Base-by-base conservation (phyloP, 345 rosid species). In the Heritiera littoralis region DNA sequence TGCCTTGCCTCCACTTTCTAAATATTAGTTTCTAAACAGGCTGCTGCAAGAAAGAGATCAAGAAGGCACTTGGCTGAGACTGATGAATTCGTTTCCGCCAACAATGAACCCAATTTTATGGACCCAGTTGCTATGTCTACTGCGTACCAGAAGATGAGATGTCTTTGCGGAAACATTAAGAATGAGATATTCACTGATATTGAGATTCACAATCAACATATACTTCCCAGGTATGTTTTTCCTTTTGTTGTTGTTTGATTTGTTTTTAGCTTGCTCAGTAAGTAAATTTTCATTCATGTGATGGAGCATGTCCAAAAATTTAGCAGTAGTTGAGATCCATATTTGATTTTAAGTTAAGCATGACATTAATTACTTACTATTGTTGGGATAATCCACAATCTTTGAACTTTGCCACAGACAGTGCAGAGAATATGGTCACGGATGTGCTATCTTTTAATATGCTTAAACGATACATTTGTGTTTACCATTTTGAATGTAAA, bases 141-240 rank as follows among this genome's bases (percentile, higher is more conserved):
- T 85, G 97, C 97, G 78, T 96, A 94, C 86, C 94, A 90, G 84
- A 96, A 92, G 87, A 92, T 96, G 98, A 87, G 91, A 40, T 83
- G 85, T 74, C 88, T 91, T 74, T 93, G 98, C 84, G 77, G 77
- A 71, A 96, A 89, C 82, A 77, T 94, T 13, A 96, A 92, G 85
- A 92, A 89, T 76, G 99, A 96, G 88, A 90, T 96, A 74, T 85
- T 74, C 71, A 91, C 97, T 32, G 99, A 96, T 79, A 90, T 96
- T 71, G 97, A 96, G 90, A 92, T 96, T 80, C 99, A 96, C 85
- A 89, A 88, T 81, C 92, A 88, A 86, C 86, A 96, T 78, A 87
- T 91, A 74, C 94, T 96, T 78, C 99, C 99, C 78, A 96, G 99
- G 99, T 92, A 85, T 64, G 69, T 54, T 32, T 75, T 77, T 76